Evolutionary conservation across 2,329 filamentous ascomycete species (phyloP).

Genomic region (Aspergillus niger): DNA sequence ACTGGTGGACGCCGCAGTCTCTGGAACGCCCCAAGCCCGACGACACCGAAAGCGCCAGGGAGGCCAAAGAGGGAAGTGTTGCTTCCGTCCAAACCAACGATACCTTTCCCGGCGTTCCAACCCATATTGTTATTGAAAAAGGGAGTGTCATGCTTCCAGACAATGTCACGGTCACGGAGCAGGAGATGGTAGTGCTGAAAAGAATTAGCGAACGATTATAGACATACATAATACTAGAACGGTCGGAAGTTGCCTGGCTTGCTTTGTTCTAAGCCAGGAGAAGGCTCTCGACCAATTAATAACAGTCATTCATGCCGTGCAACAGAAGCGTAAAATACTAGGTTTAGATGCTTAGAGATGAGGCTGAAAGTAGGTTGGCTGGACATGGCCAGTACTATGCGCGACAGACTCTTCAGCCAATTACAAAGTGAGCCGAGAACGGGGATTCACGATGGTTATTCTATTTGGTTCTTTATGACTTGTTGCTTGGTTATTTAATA

Average conservation of each 20-base stretch:
- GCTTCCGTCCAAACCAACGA: conserved; percentile 5
- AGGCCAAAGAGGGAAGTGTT: conserved; percentile 19
- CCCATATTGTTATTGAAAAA: conserved; percentile 32
- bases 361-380: not conserved
- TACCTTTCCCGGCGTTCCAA: conserved; percentile 22
- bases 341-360: not conserved
- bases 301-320: not conserved
- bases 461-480: not conserved
- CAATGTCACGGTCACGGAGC: conserved; percentile 34
- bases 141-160: conserved; percentile 37
- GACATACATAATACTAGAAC: conserved; percentile 6
- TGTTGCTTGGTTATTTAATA: not conserved
- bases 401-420: not conserved
- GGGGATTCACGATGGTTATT: not conserved
- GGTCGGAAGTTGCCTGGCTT: not conserved
- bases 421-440: not conserved
- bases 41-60: conserved; percentile 24
- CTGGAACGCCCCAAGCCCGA: conserved; percentile 19
- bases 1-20: conserved; percentile 60
- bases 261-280: no score
- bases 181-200: conserved; percentile 36
- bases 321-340: not conserved
- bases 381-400: not conserved
- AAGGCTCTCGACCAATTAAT: not conserved
- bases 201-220: conserved; percentile 38